Base-by-base conservation (phyloP, 441 rosid species). In the Francoa sonchifolia region DNA sequence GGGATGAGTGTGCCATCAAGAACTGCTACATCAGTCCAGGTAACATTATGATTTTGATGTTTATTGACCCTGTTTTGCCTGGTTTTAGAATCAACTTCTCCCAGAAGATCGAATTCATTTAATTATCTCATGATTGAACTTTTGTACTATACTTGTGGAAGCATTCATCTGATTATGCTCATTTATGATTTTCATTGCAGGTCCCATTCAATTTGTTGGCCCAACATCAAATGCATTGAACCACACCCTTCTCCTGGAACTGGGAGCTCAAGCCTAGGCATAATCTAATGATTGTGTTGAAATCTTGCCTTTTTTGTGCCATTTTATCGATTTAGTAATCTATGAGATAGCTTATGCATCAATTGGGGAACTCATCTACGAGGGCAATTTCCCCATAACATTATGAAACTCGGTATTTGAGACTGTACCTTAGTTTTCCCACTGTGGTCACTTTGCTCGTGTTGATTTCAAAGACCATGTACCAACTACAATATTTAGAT, bases 201-300 rank as follows among this genome's bases (percentile, higher is more conserved):
- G 99, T 69, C 95, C 99, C n/a, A 78, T 90, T 58, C 99, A 90
- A 62, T 90, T 90, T 25, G 57, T 5, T 28, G 99, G 99, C 19
- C 75, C 92, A 1, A 72, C 80, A 33, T 60, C 90, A 1, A 66
- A 61, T 33, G 82, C 74, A 0, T 60, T 56, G 23, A 86, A 61
- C 58, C 90, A 75, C 66, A 90, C 96, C 11, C 61, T 86, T 19
- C 60, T 78, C 35, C 63, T 86, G 25, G 99, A 90, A 60, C 72
- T 83, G 18, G 95, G 92, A n/a, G 86, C 77, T 44, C 46, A 49
- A 56, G 62, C 60, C 34, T 75, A 59, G 62, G 53, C 26, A 4
- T 32, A 13, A n/a, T n/a, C n/a, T 6, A 16, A 22, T 12, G 3
- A 11, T n/a, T 19, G 7, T 16, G 36, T 8, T 11, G 16, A 22